Evolutionary conservation across 495 filamentous ascomycete genomes (phyloP), one percentile per base, ranked within the genome.

Genomic region (Neurospora sp.): DNA sequence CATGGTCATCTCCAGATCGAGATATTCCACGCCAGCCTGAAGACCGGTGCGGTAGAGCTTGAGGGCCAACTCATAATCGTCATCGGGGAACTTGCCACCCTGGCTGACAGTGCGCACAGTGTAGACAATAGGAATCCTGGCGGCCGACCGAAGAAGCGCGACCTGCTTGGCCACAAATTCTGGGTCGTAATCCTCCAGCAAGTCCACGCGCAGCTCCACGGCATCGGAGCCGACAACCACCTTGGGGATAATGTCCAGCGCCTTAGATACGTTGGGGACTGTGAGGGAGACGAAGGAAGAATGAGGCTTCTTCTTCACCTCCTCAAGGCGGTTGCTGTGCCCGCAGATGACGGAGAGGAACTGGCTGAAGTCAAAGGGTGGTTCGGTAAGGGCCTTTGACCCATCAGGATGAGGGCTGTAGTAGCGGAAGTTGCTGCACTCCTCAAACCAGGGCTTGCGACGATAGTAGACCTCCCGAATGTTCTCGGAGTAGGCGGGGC

Each of bases 371-470:
- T 97, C 94, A 69, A 91, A 86, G 4, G 91, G 88, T 11, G 92
- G 89, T 74, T 90, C 86, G 20, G 85, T 83, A 48, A 93, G 83
- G 18, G 81, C 79, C 39, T 84, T 87, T 5, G 88, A 86, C 35
- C 88, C 87, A 69, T 88, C 85, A 12, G 87, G 81, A 75, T 88
- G 85, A 62, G 92, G 92, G 82, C 92, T 95, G 84, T 94, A 90
- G 84, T 96, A 97, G 77, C 97, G 93, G 79, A 92, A 92, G 81
- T 98, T 98, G 84, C 95, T 98, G 86, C 96, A 98, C 77, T 94
- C 90, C 72, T 91, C 85, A 83, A 92, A 98, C 90, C 93, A 96
- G 3, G 93, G 93, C 82, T 94, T 96, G 18, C 96, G 90, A 69
- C 96, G 92, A 69, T 94, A 85, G 88, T 95, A 98, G 39, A 99